A percentile compares a stretch with the other conserved stretches of the same genome.
Evolutionary conservation across 2,329 filamentous ascomycete genomes (phyloP).

Genomic region (Anthostomella pinea): DNA sequence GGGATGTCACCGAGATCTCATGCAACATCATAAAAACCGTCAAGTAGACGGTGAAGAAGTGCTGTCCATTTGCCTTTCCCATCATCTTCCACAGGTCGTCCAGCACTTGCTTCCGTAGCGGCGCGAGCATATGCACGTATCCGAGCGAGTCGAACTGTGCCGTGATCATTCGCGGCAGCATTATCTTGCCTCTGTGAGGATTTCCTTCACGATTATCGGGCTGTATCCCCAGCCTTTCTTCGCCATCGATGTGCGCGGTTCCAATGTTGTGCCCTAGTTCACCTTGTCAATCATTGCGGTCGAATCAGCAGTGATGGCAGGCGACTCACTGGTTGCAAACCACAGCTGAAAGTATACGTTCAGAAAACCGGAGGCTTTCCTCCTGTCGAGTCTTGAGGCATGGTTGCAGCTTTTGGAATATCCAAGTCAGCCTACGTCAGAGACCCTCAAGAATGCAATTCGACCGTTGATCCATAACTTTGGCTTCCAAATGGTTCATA

Average conservation of each 20-base stretch:
- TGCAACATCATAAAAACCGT: constrained; percentile 32
- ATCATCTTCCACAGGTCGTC: constrained; percentile 29
- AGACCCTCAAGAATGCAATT: too few species aligned
- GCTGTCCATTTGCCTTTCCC: constrained; percentile 23
- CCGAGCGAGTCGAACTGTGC: constrained; percentile 32
- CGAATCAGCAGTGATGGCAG: too few species aligned
- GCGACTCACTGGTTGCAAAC: constrained; percentile 47
- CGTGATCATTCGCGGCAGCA: constrained; percentile 28
- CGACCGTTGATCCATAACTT: too few species aligned
- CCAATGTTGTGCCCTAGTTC: constrained; percentile 43
- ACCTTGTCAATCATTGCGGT: too few species aligned
- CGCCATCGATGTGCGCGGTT: constrained; percentile 40
- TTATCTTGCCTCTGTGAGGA: constrained; percentile 37
- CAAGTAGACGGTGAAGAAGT: constrained; percentile 31
- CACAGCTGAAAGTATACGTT: constrained; percentile 41
- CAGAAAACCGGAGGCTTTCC: constrained; percentile 34
- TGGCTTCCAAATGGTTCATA: too few species aligned
- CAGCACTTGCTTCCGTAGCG: constrained; percentile 23
- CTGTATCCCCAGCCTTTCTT: constrained; percentile 40
- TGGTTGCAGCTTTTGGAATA: constrained; percentile 5
- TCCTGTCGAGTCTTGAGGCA: constrained; percentile 21
- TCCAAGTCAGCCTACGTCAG: too few species aligned
- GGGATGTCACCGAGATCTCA: constrained; percentile 38
- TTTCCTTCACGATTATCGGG: constrained; percentile 36
- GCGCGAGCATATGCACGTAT: constrained; percentile 19